These are phyloP conservation scores for Akanthomyces lecanii DNA, from an alignment of 2,329 filamentous ascomycete species.

Conservation along the genomic window DNA sequence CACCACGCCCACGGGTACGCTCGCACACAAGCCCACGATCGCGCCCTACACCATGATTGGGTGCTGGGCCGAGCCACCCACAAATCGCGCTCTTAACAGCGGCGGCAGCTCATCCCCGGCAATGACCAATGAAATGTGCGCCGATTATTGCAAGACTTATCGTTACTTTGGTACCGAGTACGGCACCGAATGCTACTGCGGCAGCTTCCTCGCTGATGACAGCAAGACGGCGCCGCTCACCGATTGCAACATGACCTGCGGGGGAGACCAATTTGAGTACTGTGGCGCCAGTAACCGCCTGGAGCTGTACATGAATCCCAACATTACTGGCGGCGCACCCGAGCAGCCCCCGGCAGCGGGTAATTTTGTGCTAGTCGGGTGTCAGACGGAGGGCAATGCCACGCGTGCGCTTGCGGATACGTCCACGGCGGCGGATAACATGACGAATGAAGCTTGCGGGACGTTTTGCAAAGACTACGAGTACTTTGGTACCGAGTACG, in stretches of 20 bases:
- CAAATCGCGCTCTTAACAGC: conserved; percentile 32
- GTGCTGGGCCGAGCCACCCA: conserved; percentile 38
- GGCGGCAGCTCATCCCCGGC: conserved; percentile 23
- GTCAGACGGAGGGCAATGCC: conserved; percentile 33
- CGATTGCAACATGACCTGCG: conserved; percentile 35
- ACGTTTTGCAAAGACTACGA: conserved; percentile 28
- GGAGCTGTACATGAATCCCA: conserved; percentile 31
- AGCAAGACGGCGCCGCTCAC: conserved; percentile 26
- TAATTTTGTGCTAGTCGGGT: conserved; percentile 32
- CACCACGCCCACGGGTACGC: conserved; percentile 22
- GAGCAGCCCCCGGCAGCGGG: conserved; percentile 31
- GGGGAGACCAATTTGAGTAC: conserved; percentile 30
- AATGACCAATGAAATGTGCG: conserved; percentile 34
- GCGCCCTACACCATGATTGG: conserved; percentile 33
- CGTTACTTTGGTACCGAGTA: conserved; percentile 41
- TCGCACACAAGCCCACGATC: conserved; percentile 29
- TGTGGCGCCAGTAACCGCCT: conserved; percentile 33
- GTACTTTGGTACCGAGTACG: conserved; percentile 37
- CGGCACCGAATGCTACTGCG: conserved; percentile 37
- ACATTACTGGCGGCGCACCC: conserved; percentile 25
- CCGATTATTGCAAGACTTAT: conserved; percentile 32
- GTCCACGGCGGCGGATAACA: conserved; percentile 24
- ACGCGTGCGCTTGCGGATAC: conserved; percentile 31
- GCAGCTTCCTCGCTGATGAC: conserved; percentile 27
- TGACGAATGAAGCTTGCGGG: conserved; percentile 33